Conservation (phyloP, 2,329 filamentous ascomycete genomes). For the Gnomoniopsis sp. region DNA sequence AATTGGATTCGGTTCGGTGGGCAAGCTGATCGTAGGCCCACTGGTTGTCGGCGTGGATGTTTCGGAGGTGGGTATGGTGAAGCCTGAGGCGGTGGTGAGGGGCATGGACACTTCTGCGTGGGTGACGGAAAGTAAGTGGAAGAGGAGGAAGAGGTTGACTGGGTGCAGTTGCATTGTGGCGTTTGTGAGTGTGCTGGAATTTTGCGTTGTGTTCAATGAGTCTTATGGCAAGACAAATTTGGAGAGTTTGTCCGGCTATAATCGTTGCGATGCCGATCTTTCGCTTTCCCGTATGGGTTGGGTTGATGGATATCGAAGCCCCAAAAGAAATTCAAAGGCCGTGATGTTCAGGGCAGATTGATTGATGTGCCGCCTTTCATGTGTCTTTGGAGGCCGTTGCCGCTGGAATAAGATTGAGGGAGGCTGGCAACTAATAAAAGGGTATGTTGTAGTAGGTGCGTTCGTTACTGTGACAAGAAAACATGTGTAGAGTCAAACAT, state of each 20-base stretch:
- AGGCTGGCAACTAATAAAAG: too few relatives aligned
- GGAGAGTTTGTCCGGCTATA: too few relatives aligned
- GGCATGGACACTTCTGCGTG: background rate
- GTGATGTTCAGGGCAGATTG: too few relatives aligned
- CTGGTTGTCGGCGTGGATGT: background rate
- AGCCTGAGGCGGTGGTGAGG: background rate
- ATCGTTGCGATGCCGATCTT: too few relatives aligned
- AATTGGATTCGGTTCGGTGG: background rate
- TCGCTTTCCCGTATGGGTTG: too few relatives aligned
- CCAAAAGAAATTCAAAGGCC: too few relatives aligned
- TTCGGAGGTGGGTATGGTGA: background rate
- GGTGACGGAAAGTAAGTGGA: background rate
- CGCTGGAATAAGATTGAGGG: too few relatives aligned
- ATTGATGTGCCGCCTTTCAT: too few relatives aligned
- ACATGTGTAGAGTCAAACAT: background rate
- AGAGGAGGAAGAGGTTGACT: background rate
- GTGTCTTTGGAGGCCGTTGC: too few relatives aligned
- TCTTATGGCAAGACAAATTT: too few relatives aligned
- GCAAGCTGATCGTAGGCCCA: background rate
- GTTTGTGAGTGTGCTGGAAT: background rate
- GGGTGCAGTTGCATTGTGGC: background rate
- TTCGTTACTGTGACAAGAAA: background rate
- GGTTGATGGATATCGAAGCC: too few relatives aligned
- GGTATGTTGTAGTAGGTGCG: too few relatives aligned
- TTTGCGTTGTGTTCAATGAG: background rate